Percentiles rank a stretch among this genome's conserved stretches.
Conservation (phyloP, 2,329 filamentous ascomycete species). For the Elsinoe perseae region DNA sequence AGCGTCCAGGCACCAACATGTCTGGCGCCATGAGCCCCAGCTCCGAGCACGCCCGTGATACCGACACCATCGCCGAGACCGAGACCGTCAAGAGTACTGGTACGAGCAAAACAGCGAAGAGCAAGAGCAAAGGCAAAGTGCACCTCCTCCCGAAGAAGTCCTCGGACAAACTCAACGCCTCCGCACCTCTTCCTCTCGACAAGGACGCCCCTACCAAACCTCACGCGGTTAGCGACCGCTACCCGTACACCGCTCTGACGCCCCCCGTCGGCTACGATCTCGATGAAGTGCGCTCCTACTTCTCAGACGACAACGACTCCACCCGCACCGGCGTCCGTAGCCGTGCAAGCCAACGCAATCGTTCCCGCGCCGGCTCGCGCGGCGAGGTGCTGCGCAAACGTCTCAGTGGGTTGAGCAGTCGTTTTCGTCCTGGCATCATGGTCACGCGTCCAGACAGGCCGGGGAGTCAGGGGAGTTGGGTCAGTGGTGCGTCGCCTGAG, state of each 20-base stretch:
- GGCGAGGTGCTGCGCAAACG: slow-evolving; percentile 27
- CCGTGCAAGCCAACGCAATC: slow-evolving; percentile 14
- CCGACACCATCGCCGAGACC: not conserved
- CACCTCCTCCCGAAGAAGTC: not conserved
- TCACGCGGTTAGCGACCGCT: slow-evolving; percentile 34
- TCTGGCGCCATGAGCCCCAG: not conserved
- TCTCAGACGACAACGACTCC: slow-evolving; percentile 31
- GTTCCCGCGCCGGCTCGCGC: slow-evolving; percentile 29
- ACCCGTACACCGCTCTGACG: slow-evolving; percentile 40
- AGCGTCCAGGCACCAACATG: slow-evolving; percentile 1
- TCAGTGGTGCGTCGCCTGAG: not conserved
- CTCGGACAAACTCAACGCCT: slow-evolving; percentile 7
- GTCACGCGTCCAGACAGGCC: slow-evolving; percentile 19
- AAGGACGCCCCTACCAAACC: not conserved
- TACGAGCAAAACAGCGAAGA: not conserved
- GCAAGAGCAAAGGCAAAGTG: slow-evolving; percentile 3
- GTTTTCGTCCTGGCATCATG: slow-evolving; percentile 21
- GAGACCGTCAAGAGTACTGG: not conserved
- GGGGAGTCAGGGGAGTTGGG: slow-evolving; percentile 22
- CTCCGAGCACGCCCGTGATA: not conserved
- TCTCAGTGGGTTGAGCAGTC: slow-evolving; percentile 16
- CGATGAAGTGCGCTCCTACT: slow-evolving; percentile 37
- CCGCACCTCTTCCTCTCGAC: not conserved
- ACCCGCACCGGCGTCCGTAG: not conserved
- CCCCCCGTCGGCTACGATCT: slow-evolving; percentile 36